Evolutionary conservation across 139 green algal genomes (phyloP).

Genomic region (Chlamydomonas asymmetrica): DNA sequence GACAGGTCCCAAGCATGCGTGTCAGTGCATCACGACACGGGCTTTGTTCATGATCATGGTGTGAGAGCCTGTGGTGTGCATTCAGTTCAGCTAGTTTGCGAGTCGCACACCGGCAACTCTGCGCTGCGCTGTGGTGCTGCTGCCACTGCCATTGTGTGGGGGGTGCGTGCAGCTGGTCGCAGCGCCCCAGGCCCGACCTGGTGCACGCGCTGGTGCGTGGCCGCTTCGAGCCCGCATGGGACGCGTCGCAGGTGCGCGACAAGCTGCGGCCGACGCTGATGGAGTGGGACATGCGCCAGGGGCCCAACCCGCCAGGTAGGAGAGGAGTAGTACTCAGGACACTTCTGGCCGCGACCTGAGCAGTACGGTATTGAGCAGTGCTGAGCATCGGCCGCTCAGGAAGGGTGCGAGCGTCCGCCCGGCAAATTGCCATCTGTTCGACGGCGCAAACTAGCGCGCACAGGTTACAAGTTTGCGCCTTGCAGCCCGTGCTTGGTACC

Average conservation of each 20-base stretch:
- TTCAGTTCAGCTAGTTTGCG: no score
- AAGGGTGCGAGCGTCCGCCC: neutral
- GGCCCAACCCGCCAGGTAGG: conserved; percentile 17
- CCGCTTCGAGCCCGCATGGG: neutral
- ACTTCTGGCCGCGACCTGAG: no score
- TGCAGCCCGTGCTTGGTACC: neutral
- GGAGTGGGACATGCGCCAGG: conserved; percentile 69
- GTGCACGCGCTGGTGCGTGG: conserved; percentile 30
- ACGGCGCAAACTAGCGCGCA: neutral
- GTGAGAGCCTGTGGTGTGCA: no score
- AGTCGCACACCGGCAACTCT: no score
- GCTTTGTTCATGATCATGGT: no score
- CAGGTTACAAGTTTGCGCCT: neutral
- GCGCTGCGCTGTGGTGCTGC: no score
- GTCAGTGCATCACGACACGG: no score
- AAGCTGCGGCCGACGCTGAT: conserved; percentile 73
- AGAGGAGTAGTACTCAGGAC: no score
- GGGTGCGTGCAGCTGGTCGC: conserved; percentile 36
- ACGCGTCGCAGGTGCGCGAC: conserved; percentile 30
- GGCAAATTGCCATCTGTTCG: neutral
- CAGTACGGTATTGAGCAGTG: neutral
- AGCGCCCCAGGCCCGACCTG: conserved; percentile 41
- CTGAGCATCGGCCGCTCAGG: neutral
- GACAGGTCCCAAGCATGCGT: no score
- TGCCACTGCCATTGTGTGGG: no score